Percentiles rank a stretch among this genome's conserved stretches.
Evolutionary conservation across 768 basidiomycete genomes (phyloP).

Genomic region (Galerina sulciceps): DNA sequence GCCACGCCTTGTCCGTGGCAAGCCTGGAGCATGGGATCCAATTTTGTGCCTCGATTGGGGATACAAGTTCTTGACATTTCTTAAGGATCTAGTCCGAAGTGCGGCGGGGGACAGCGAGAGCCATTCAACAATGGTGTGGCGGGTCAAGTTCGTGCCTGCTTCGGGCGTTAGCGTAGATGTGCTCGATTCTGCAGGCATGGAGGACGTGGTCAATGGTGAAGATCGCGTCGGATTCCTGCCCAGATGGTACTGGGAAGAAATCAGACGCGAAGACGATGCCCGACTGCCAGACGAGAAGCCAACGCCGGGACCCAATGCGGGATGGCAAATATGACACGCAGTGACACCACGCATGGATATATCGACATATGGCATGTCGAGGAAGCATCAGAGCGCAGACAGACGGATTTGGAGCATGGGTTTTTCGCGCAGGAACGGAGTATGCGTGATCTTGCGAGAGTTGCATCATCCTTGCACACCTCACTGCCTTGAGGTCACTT

Average conservation of each 20-base stretch:
- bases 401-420: conserved; percentile 23
- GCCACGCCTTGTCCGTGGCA: conserved; percentile 77
- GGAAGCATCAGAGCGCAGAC: conserved; percentile 25
- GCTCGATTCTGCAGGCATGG: conserved; percentile 52
- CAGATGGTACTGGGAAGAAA: conserved; percentile 65
- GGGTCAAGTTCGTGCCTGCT: conserved; percentile 65
- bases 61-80: conserved; percentile 58
- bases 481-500: conserved; percentile 32
- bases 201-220: conserved; percentile 67
- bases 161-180: conserved; percentile 54
- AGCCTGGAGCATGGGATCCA: conserved; percentile 79
- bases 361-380: conserved; percentile 21
- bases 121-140: conserved; percentile 57
- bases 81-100: conserved; percentile 42
- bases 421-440: conserved; percentile 14
- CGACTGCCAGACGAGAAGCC: conserved; percentile 6
- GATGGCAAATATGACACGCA: conserved; percentile 25
- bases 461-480: conserved; percentile 15
- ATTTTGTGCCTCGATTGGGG: conserved; percentile 76
- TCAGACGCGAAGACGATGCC: conserved; percentile 17
- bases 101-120: conserved; percentile 20
- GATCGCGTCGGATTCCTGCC: conserved; percentile 84
- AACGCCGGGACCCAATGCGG: conserved; percentile 14
- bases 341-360: conserved; percentile 19
- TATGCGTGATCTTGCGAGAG: conserved; percentile 18